A percentile compares a stretch with the other conserved stretches of the same genome.
phyloP scores from a whole-genome alignment of 108 stramenopile species.

The Pseudonitzschia multiseries region DNA sequence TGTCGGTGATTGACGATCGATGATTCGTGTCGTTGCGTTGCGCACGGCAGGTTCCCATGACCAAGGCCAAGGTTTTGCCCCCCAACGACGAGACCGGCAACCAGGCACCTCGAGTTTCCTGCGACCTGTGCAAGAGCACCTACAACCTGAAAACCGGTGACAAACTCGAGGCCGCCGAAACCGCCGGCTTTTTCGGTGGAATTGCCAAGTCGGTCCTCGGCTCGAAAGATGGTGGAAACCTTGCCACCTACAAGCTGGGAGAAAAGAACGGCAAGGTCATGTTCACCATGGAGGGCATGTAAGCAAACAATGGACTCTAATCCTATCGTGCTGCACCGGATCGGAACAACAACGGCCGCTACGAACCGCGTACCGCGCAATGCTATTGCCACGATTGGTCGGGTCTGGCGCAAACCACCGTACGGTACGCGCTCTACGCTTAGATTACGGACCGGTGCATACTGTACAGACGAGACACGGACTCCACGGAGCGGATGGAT shows the following conservation, averaged over 20 bases:
- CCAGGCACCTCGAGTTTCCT: conserved; percentile 36
- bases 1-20: no score
- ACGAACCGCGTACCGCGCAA: no score
- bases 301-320: not conserved
- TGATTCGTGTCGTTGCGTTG: not conserved
- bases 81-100: conserved; percentile 46
- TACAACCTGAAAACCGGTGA: conserved; percentile 72
- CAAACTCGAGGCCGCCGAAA: conserved; percentile 31
- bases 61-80: conserved; percentile 63
- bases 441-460: no score
- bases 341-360: no score
- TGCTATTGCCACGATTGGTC: no score
- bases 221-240: conserved; percentile 26
- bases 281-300: conserved; percentile 45
- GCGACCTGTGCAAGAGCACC: conserved; percentile 56
- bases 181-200: conserved; percentile 57
- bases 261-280: conserved; percentile 73
- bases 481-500: no score
- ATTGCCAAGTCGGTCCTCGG: conserved; percentile 56
- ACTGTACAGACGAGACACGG: no score
- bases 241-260: conserved; percentile 66
- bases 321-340: no score
- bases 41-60: conserved; percentile 48
- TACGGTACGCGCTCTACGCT: no score
- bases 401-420: no score